A percentile compares a stretch with the other conserved stretches of the same genome.
These are phyloP conservation scores for Lepidopterella palustris DNA, from an alignment of 495 filamentous ascomycete genomes.

Conservation along the genomic window DNA sequence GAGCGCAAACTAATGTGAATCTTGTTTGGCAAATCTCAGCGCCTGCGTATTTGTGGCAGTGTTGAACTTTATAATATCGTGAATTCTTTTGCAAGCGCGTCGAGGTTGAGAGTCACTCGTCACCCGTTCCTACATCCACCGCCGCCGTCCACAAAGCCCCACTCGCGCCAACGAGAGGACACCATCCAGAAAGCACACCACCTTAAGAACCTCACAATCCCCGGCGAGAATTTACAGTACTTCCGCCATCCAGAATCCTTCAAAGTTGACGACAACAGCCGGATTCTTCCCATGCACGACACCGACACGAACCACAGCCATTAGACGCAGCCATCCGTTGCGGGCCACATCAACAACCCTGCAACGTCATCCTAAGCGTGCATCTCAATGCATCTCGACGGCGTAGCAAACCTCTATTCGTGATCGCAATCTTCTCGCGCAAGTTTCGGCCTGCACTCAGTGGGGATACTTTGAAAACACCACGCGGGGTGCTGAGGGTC, in stretches of 20 bases:
- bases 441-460: background rate
- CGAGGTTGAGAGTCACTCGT: no score
- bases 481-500: background rate
- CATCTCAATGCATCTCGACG: conserved; percentile 11
- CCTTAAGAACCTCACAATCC: background rate
- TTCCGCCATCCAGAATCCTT: background rate
- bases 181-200: background rate
- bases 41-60: background rate
- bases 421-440: background rate
- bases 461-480: background rate
- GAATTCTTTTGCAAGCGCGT: background rate
- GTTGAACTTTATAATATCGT: background rate
- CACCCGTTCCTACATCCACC: background rate
- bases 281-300: conserved; percentile 10
- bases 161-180: background rate
- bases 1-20: background rate
- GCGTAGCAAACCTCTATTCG: background rate
- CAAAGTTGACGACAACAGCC: background rate
- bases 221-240: background rate
- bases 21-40: background rate
- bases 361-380: conserved; percentile 23
- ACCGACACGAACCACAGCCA: conserved; percentile 4
- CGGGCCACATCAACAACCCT: conserved; percentile 20
- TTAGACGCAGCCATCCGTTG: conserved; percentile 10
- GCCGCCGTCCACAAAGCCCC: background rate